A percentile compares a stretch with the other conserved stretches of the same genome.
Evolutionary conservation across 306 rosid genomes (phyloP).

Genomic region (Fagus crenata): DNA sequence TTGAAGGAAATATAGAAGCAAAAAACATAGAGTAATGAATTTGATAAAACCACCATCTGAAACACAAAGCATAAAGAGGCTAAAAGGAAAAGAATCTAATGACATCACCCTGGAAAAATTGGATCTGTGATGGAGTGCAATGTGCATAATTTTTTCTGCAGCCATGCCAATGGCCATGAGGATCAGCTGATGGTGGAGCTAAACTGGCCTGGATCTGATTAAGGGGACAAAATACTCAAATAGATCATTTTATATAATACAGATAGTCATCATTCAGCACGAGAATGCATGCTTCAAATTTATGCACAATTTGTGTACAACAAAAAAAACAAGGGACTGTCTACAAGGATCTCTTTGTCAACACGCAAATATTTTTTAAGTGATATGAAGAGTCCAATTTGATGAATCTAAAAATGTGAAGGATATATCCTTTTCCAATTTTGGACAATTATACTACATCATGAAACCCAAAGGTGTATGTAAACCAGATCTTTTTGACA

Average conservation of each 20-base stretch:
- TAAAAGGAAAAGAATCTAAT: not conserved
- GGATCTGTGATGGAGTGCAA: constrained; percentile 76
- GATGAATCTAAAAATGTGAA: no score
- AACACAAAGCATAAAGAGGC: constrained; percentile 1
- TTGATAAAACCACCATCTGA: not conserved
- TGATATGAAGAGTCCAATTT: no score
- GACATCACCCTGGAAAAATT: constrained; percentile 68
- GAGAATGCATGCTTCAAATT: no score
- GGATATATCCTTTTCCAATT: no score
- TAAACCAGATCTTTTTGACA: no score
- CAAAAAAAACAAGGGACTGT: no score
- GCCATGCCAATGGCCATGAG: constrained; percentile 63
- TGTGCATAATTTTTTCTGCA: constrained; percentile 65
- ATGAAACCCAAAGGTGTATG: no score
- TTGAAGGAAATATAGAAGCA: constrained; percentile 4
- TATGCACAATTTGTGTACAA: no score
- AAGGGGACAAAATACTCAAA: constrained; percentile 24
- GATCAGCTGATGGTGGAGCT: constrained; percentile 80
- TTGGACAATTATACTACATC: no score
- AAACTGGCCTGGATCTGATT: constrained; percentile 71
- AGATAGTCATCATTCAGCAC: no score
- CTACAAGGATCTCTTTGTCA: no score
- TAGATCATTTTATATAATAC: not conserved
- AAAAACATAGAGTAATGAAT: constrained; percentile 13
- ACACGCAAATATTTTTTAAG: no score